phyloP scores from a whole-genome alignment of 306 rosid genomes.

The Acacia acuminata region DNA sequence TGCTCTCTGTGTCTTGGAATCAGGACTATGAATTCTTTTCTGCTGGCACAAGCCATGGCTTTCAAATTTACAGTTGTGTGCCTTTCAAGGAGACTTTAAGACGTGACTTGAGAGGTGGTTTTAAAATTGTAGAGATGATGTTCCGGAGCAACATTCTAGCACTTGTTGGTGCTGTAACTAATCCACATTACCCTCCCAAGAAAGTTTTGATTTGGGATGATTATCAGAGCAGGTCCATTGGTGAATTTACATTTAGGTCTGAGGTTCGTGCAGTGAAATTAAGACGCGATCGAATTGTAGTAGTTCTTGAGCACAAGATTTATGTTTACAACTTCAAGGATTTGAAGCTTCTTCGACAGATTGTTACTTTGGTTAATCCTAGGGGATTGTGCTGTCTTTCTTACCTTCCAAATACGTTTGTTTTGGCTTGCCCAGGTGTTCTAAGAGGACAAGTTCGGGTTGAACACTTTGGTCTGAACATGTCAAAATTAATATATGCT shows the following conservation, averaged over 20 bases:
- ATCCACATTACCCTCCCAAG: slow-evolving; percentile 79
- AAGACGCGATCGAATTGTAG: slow-evolving; percentile 80
- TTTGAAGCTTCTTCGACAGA: slow-evolving; percentile 89
- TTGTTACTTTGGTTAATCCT: slow-evolving; percentile 83
- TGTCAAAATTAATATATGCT: slow-evolving; percentile 73
- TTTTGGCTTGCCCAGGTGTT: slow-evolving; percentile 88
- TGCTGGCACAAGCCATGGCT: slow-evolving; percentile 87
- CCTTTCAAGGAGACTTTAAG: slow-evolving; percentile 90
- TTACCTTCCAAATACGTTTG: slow-evolving; percentile 72
- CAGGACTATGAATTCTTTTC: slow-evolving; percentile 89
- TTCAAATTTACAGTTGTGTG: slow-evolving; percentile 80
- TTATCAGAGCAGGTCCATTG: slow-evolving; percentile 80
- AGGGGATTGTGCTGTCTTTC: slow-evolving; percentile 91
- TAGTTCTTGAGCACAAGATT: slow-evolving; percentile 90
- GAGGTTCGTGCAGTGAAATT: slow-evolving; percentile 84
- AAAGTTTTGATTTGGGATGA: slow-evolving; percentile 98
- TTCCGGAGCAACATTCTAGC: slow-evolving; percentile 88
- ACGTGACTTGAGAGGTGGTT: slow-evolving; percentile 81
- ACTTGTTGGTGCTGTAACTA: slow-evolving; percentile 81
- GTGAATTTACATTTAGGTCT: slow-evolving; percentile 86
- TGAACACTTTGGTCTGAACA: slow-evolving; percentile 83
- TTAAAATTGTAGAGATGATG: slow-evolving; percentile 91
- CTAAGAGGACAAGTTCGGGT: slow-evolving; percentile 78
- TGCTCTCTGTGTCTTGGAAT: slow-evolving; percentile 82
- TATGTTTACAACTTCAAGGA: slow-evolving; percentile 80